Base-by-base conservation (phyloP, 1,284 basidiomycete species). In the Melampsora americana region DNA sequence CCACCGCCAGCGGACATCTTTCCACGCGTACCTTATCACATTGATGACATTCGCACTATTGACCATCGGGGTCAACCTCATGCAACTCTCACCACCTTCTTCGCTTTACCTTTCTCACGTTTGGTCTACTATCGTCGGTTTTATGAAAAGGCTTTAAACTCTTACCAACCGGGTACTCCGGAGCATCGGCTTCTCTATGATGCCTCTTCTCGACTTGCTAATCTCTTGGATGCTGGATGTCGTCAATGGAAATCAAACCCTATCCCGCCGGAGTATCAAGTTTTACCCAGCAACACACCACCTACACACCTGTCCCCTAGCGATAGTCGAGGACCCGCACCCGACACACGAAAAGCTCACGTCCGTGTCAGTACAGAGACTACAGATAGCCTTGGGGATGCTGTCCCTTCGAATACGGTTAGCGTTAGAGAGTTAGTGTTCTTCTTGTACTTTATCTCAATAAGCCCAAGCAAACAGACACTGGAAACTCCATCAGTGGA, bases 101-200 rank as follows among this genome's bases (percentile, higher is more conserved):
- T 75, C 42, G 72, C 72, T 39, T 53, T 75, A 18, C 72, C 72
- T 30, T 75, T 75, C 23, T 20, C 44, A 50, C 20, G 72, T 16
- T 46, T 75, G 39, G 32, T 75, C 28, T 75, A 67, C 44, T 73
- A 73, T 53, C 64, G 48, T 23, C 28, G 39, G 39, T 30, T 73
- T 6, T 26, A 42, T 42, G 20, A 65, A 16, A 32, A n/a, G n/a
- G 26, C 65, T 11, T 46, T 73, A 9, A 61, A 73, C 18, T 26
- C 28, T 12, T 50, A 56, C 64, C 61, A 73, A 14, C 64, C 28
- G 30, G 69, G 69, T 44, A 71, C 59, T 16, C 69, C 69, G 11
- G 69, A 71, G 28, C 60, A 71, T 48, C 42, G 62, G 46, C 3
- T 46, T 14, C 26, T 65, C 46, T 64, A 64, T 23, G 69, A 71